Evolutionary conservation across 306 rosid genomes (phyloP).

Genomic region (Ochetophila trinervis): DNA sequence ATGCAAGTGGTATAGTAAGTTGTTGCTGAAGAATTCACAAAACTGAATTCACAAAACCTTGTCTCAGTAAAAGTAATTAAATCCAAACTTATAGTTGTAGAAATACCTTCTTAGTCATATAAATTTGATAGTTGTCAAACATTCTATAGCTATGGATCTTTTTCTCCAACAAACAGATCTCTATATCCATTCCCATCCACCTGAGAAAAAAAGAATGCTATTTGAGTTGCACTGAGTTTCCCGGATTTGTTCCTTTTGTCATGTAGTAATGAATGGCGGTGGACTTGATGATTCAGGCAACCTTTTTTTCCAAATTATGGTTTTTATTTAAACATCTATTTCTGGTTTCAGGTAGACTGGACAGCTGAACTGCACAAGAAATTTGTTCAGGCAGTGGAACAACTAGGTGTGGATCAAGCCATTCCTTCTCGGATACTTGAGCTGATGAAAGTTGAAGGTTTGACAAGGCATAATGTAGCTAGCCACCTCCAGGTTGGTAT

Average conservation of each 20-base stretch:
- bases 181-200: too few relatives aligned
- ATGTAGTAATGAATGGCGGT: background rate
- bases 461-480: conserved; percentile 97
- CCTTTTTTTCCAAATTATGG: background rate
- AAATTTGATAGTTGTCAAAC: too few relatives aligned
- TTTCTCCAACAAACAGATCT: too few relatives aligned
- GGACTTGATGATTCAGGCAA: background rate
- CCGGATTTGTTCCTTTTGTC: background rate
- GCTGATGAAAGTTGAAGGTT: conserved; percentile 84
- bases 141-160: too few relatives aligned
- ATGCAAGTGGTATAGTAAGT: background rate
- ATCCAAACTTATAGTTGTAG: too few relatives aligned
- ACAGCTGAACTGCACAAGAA: conserved; percentile 81
- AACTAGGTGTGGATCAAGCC: conserved; percentile 92
- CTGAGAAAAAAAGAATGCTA: too few relatives aligned
- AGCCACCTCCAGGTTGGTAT: conserved; percentile 93
- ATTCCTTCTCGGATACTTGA: conserved; percentile 98
- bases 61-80: too few relatives aligned
- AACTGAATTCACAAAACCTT: background rate
- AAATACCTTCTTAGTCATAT: too few relatives aligned
- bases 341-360: conserved; percentile 87
- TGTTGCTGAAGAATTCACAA: background rate
- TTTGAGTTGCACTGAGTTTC: too few relatives aligned
- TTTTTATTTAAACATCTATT: conserved; percentile 12
- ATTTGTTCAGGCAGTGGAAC: conserved; percentile 89